These are phyloP conservation scores for Microcyclosporella mali DNA, from an alignment of 2,329 filamentous ascomycete species.

Conservation along the genomic window DNA sequence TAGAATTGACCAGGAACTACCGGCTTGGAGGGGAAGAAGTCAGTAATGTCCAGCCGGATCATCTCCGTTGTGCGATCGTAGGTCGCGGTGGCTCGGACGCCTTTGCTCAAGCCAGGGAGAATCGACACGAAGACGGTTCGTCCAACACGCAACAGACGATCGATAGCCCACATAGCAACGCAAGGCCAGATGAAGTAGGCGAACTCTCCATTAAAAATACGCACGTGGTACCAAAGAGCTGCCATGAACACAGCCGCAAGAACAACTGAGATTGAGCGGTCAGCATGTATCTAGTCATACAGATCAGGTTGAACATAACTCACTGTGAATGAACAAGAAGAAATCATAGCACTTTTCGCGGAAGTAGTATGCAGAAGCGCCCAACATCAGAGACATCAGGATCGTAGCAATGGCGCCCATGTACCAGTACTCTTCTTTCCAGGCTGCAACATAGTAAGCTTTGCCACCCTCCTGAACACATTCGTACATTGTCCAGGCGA, in stretches of 20 bases:
- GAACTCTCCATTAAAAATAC: conserved; percentile 48
- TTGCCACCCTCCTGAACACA: conserved; percentile 29
- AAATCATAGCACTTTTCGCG: conserved; percentile 49
- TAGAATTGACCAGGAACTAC: conserved; percentile 46
- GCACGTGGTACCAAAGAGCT: conserved; percentile 48
- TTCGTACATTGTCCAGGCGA: conserved; percentile 47
- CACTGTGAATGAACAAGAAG: conserved; percentile 48
- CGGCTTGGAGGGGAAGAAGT: conserved; percentile 29
- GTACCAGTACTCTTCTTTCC: conserved; percentile 45
- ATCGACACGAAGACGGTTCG: conserved; percentile 43
- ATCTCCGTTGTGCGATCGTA: conserved; percentile 43
- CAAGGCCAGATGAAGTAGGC: conserved; percentile 48
- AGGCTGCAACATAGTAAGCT: conserved; percentile 20
- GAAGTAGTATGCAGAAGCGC: conserved; percentile 48
- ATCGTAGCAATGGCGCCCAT: conserved; percentile 43
- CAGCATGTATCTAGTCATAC: no score
- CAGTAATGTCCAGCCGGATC: conserved; percentile 42
- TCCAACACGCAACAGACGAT: conserved; percentile 42
- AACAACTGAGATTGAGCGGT: no score
- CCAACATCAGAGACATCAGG: conserved; percentile 42
- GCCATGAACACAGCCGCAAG: conserved; percentile 39
- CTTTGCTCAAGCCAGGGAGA: conserved; percentile 23
- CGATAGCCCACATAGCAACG: conserved; percentile 45
- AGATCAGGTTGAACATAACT: no score
- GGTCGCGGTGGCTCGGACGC: conserved; percentile 33